Evolutionary conservation across 345 rosid species (phyloP).

Genomic region (Gossypium australe): DNA sequence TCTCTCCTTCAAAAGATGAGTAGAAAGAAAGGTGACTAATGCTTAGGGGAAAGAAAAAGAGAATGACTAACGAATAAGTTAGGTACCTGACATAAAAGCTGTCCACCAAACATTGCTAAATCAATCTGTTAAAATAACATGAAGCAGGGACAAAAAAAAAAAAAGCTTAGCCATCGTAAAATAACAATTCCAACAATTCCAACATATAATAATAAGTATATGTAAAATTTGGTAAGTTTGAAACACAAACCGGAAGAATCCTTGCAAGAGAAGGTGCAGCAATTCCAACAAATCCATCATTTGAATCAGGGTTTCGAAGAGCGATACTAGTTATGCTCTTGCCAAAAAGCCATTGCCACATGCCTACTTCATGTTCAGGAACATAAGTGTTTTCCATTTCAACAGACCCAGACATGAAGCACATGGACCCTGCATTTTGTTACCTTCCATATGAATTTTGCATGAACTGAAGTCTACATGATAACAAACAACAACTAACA

Average conservation of each 20-base stretch:
- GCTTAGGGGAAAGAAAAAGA: background rate
- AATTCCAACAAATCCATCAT: slow-evolving; percentile 83
- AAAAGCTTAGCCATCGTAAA: slow-evolving; percentile 8
- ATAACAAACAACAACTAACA: background rate
- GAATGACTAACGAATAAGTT: slow-evolving; percentile 6
- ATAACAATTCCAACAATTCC: background rate
- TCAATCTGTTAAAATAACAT: slow-evolving; percentile 52
- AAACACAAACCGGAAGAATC: slow-evolving; percentile 83
- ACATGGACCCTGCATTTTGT: slow-evolving; percentile 66
- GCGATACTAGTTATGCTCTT: slow-evolving; percentile 70
- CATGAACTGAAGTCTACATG: background rate
- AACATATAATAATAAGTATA: background rate
- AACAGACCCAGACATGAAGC: slow-evolving; percentile 87
- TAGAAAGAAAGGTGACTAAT: background rate
- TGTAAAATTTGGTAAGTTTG: slow-evolving; percentile 14
- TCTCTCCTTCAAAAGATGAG: background rate
- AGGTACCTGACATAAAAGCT: slow-evolving; percentile 86
- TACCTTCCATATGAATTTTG: background rate
- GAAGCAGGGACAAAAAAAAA: slow-evolving; percentile 7
- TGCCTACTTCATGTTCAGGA: slow-evolving; percentile 85
- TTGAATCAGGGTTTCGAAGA: slow-evolving; percentile 59
- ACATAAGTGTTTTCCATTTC: slow-evolving; percentile 84
- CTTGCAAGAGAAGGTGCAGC: slow-evolving; percentile 95
- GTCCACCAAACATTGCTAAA: slow-evolving; percentile 89
- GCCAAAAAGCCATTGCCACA: slow-evolving; percentile 96